Evolutionary conservation across 768 basidiomycete genomes (phyloP), one percentile per base, ranked within the genome.

Genomic region (Mycena crocata): DNA sequence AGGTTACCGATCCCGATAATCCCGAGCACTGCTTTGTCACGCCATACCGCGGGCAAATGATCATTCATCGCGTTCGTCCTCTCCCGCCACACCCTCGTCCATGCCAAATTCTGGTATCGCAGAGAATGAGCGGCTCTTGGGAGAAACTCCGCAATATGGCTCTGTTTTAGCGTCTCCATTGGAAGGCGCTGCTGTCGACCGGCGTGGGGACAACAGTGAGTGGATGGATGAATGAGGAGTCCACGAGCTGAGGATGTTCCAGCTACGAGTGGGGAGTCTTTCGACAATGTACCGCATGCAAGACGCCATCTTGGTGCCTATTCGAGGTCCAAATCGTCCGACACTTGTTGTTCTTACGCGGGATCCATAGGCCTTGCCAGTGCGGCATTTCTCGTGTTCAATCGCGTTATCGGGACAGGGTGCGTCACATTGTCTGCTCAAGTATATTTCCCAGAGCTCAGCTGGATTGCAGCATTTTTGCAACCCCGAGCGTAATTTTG

Each of bases 341-440:
- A 21, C 28, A 1, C 24, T 35, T 8, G 30, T 21, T 17, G 42
- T 28, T 37, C 52, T 34, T 14, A 44, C 1, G 17, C 35, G 61
- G 24, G 14, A 46, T 59, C 19, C 3, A 17, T 28, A 67, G 66
- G 66, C 17, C 40, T 66, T 17, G 32, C 64, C 51, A 70, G 69
- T 56, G 81, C 82, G 15, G 76, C 81, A 5, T 82, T 82, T 66
- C 77, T 83, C 57, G 79, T 82, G 28, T 82, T 83, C 72, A 83
- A 83, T 58, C 76, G 82, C 31, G 81, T 83, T 21, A 82, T 82
- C 58, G 82, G 82, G 17, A 82, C 82, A 60, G 82, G 81, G 81
- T 82, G 55, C 35, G 79, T 74, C n/a, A 7, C 12, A n/a, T 13
- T 8, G 26, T 28, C 28, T n/a, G 3, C 23, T 49, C 23, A 4